Conservation (phyloP, 1,284 basidiomycete species). For the Ceratobasidium sp. region DNA sequence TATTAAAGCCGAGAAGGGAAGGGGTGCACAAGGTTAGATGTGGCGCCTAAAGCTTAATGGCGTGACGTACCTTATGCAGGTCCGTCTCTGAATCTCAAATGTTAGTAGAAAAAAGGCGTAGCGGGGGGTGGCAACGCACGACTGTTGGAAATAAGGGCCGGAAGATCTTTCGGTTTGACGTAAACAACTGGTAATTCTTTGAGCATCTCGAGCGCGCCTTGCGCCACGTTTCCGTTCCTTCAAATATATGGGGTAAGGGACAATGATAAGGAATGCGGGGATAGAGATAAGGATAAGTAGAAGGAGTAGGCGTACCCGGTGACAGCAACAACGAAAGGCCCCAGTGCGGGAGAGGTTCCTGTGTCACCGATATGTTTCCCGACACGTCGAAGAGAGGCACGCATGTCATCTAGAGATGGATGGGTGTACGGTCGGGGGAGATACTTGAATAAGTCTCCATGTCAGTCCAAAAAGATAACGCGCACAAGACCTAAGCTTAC, state of each 20-base stretch:
- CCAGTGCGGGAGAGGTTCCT: conserved; percentile 75
- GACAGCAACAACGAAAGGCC: conserved; percentile 84
- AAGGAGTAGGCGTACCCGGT: conserved; percentile 73
- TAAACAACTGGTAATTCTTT: conserved; percentile 76
- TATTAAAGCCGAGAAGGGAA: conserved; percentile 4
- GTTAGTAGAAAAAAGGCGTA: background rate
- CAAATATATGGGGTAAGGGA: background rate
- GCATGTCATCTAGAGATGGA: conserved; percentile 71
- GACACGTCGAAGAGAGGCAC: conserved; percentile 70
- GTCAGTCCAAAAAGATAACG: conserved; percentile 4
- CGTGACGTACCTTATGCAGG: conserved; percentile 63
- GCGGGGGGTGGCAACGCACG: conserved; percentile 59
- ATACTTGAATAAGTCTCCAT: conserved; percentile 64
- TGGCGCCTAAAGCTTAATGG: background rate
- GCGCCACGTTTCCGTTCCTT: conserved; percentile 84
- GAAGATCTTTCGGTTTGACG: conserved; percentile 72
- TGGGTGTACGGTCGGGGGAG: conserved; percentile 85
- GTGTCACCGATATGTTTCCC: conserved; percentile 70
- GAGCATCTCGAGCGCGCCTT: conserved; percentile 80
- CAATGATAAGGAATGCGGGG: conserved; percentile 21
- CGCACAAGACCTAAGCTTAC: conserved; percentile 62
- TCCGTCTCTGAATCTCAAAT: conserved; percentile 64
- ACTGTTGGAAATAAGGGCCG: conserved; percentile 66
- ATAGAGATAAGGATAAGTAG: conserved; percentile 8
- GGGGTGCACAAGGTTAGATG: background rate